Evolutionary conservation across 2,329 filamentous ascomycete species (phyloP).

Genomic region (Sporothrix protearum): DNA sequence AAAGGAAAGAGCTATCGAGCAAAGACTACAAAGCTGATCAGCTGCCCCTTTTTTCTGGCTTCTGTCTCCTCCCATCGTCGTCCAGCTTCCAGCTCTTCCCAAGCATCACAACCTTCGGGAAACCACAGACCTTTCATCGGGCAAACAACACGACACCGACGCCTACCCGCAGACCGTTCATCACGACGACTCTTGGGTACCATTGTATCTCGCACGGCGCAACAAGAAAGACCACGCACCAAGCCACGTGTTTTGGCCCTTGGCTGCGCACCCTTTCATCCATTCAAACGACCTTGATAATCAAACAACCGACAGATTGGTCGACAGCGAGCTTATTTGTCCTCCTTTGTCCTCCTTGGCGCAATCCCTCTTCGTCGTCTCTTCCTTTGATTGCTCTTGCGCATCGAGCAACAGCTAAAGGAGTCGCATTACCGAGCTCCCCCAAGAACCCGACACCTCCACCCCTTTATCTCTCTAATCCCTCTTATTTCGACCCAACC

Average conservation of each 20-base stretch:
- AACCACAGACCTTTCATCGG: not conserved
- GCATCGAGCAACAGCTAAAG: too few relatives aligned
- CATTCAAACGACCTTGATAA: not conserved
- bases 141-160: not conserved
- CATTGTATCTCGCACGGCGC: not conserved
- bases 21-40: slow-evolving; percentile 9
- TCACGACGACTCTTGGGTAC: not conserved
- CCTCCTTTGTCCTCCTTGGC: not conserved
- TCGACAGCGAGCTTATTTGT: not conserved
- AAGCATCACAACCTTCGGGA: not conserved
- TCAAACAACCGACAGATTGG: not conserved
- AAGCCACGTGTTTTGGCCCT: not conserved
- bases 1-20: slow-evolving; percentile 9
- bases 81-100: not conserved
- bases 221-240: not conserved
- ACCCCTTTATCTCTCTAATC: not conserved
- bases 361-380: not conserved
- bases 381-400: not conserved
- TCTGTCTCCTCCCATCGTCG: not conserved
- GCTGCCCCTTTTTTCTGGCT: not conserved
- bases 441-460: not conserved
- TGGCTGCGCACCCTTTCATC: not conserved
- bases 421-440: not conserved
- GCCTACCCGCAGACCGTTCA: not conserved
- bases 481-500: not conserved